These are phyloP conservation scores for Tulasnella sp. DNA, from an alignment of 768 basidiomycete genomes.

Conservation along the genomic window DNA sequence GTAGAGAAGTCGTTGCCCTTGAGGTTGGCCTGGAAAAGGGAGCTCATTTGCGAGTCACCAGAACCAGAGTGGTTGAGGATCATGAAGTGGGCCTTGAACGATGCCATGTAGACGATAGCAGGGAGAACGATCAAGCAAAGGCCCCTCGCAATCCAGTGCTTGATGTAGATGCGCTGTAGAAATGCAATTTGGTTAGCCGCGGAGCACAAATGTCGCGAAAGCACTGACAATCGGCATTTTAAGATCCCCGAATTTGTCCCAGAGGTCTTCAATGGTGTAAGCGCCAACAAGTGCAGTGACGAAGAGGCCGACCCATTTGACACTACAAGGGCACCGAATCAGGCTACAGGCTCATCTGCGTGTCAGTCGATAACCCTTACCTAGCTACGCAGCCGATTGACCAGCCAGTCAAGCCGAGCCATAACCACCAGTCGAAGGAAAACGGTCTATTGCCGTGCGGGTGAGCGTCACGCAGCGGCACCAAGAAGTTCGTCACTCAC, in stretches of 20 bases:
- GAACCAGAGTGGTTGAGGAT: constrained; percentile 93
- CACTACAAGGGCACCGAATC: constrained; percentile 51
- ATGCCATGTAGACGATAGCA: constrained; percentile 87
- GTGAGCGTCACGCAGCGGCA: not conserved
- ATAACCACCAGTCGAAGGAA: constrained; percentile 96
- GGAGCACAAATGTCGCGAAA: not conserved
- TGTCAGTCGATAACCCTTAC: constrained; percentile 47
- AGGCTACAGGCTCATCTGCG: not conserved
- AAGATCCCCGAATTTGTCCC: constrained; percentile 97
- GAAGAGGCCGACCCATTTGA: constrained; percentile 96
- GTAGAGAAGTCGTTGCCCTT: constrained; percentile 90
- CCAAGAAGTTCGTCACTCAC: constrained; percentile 52
- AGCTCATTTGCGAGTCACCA: constrained; percentile 98
- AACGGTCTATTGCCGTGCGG: constrained; percentile 55
- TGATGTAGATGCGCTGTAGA: constrained; percentile 75
- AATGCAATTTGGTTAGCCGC: constrained; percentile 31
- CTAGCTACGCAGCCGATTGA: constrained; percentile 96
- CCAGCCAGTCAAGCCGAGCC: constrained; percentile 89
- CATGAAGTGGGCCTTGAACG: constrained; percentile 96
- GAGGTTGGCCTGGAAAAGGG: constrained; percentile 95
- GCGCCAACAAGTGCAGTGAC: constrained; percentile 92
- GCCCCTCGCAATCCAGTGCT: constrained; percentile 89
- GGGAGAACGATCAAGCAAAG: constrained; percentile 87
- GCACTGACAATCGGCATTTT: constrained; percentile 81
- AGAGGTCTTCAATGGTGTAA: constrained; percentile 96